phyloP scores from a whole-genome alignment of 495 filamentous ascomycete genomes.

The Neurospora sp. region DNA sequence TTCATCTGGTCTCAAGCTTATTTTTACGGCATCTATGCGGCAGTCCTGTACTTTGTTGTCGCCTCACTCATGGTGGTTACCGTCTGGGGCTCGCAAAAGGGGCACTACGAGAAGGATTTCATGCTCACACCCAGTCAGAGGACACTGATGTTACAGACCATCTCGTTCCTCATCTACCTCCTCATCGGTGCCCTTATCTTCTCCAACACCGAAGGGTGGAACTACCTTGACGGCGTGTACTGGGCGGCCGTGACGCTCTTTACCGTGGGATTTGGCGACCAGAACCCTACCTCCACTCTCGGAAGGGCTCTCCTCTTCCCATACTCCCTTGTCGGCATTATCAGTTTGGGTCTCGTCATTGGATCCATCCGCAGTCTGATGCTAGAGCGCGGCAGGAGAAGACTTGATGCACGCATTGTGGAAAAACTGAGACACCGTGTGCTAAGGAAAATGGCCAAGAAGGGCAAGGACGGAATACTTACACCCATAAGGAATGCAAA shows the following conservation, averaged over 20 bases:
- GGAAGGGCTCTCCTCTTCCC: constrained; percentile 66
- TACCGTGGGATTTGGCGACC: constrained; percentile 73
- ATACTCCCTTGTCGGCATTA: constrained; percentile 69
- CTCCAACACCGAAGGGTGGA: constrained; percentile 63
- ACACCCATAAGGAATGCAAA: constrained; percentile 30
- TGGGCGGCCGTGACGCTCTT: constrained; percentile 79
- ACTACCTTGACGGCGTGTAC: constrained; percentile 68
- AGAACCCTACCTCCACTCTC: constrained; percentile 41
- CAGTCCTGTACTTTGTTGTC: constrained; percentile 65
- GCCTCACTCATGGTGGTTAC: constrained; percentile 61
- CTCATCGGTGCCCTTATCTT: constrained; percentile 65
- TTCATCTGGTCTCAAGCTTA: constrained; percentile 61
- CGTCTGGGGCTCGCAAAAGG: constrained; percentile 50
- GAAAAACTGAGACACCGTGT: constrained; percentile 55
- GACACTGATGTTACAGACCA: constrained; percentile 83
- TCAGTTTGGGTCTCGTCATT: constrained; percentile 75
- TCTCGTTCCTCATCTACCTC: constrained; percentile 65
- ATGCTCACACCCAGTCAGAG: constrained; percentile 63
- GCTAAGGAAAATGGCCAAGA: constrained; percentile 40
- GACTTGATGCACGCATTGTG: constrained; percentile 56
- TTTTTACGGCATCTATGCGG: constrained; percentile 73
- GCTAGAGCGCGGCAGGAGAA: constrained; percentile 63
- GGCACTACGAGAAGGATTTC: constrained; percentile 60
- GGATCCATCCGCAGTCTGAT: constrained; percentile 73
- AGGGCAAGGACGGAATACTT: constrained; percentile 39